These are phyloP conservation scores for Eimeria falciformis DNA, from an alignment of 169 alveolate genomes.

Conservation along the genomic window DNA sequence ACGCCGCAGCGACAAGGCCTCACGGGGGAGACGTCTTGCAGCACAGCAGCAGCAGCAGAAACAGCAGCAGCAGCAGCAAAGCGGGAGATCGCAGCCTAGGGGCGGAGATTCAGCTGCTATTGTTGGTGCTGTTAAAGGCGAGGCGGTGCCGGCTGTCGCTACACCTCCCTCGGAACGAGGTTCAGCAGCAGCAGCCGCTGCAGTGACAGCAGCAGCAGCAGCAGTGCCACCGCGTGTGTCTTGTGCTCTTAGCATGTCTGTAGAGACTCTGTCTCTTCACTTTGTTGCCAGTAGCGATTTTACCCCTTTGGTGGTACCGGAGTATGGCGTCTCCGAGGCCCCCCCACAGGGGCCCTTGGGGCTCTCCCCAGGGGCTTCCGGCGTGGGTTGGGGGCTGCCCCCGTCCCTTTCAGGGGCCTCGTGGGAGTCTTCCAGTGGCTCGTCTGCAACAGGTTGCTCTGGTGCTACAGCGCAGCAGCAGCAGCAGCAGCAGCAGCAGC, in stretches of 20 bases:
- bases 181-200: neutral
- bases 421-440: neutral
- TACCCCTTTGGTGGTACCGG: slow-evolving; percentile 51
- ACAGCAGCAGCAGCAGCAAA: neutral
- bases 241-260: slow-evolving; percentile 23
- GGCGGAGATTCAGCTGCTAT: neutral
- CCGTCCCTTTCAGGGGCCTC: neutral
- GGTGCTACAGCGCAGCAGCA: slow-evolving; percentile 14
- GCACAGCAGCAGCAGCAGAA: neutral
- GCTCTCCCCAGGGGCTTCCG: neutral
- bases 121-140: neutral
- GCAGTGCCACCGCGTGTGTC: slow-evolving; percentile 36
- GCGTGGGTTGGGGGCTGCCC: neutral
- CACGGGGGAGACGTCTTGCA: no score
- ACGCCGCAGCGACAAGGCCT: no score
- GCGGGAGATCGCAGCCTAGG: neutral
- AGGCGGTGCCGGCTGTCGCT: neutral
- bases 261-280: slow-evolving; percentile 24
- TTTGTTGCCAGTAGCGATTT: slow-evolving; percentile 41
- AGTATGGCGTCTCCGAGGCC: neutral
- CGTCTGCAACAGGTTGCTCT: no score
- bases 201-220: slow-evolving; percentile 21
- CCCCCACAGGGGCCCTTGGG: slow-evolving; percentile 34
- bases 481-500: neutral
- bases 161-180: neutral